Base-by-base conservation (phyloP, 2,329 filamentous ascomycete species). In the Trichoderma citrinoviride region DNA sequence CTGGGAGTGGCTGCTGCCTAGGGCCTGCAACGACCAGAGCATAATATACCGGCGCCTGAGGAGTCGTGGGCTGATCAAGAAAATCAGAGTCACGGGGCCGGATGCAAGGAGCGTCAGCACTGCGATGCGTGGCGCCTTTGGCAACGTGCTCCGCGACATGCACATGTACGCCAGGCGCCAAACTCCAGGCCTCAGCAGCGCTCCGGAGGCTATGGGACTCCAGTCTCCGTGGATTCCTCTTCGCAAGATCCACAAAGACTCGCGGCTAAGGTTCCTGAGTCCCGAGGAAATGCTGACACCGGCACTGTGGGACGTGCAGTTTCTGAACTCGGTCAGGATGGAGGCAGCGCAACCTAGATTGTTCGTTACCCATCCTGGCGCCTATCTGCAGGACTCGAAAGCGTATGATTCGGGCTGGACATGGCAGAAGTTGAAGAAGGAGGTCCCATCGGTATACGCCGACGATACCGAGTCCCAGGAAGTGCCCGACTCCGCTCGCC, bases 261-360 rank as follows among this genome's bases (percentile, higher is more conserved):
- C 88, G 0, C 84, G 87, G 27, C 81, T 94, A 7, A 85, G 87
- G 1, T 93, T 93, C 70, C 80, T 93, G 12, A 85, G 84, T 6
- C 87, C 86, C 1, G 80, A 86, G 1, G 91, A 93, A 73, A 90
- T 93, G 86, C 77, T 90, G 43, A 92, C 88, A 0, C 86, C 90
- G 0, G 84, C 87, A 1, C 76, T 87, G 3, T 94, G 91, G 91
- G 86, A 87, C 58, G 85, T 88, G 2, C 81, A 85, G 10, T 93
- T 93, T 67, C 81, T 94, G 29, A 82, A 82, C 56, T 87, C 89
- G 54, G 85, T 93, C 43, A 84, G 91, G 71, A 93, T 93, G 90
- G 87, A 88, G 71, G 83, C 87, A 33, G 82, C 85, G 10, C 82
- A 84, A 67, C 87, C 87, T 67, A 83, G 90, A 8, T 82, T 94